Conservation (phyloP, 2,329 filamentous ascomycete species). For the Clathrospora elynae region DNA sequence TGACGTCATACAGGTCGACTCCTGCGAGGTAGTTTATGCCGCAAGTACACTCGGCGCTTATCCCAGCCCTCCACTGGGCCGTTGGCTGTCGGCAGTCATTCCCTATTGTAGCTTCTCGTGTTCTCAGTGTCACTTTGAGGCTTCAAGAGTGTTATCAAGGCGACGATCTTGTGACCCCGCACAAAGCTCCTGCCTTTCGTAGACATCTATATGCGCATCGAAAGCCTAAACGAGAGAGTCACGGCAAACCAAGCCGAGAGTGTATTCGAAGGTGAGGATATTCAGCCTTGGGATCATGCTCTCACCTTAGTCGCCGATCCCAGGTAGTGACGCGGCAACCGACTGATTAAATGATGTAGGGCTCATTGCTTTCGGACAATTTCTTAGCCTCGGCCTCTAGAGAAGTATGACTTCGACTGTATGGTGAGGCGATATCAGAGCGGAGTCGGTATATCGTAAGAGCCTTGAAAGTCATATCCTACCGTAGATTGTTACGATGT, state of each 20-base stretch:
- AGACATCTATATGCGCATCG: slow-evolving; percentile 4
- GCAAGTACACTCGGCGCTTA: slow-evolving; percentile 3
- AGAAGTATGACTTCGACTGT: no score
- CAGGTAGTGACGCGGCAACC: slow-evolving; percentile 7
- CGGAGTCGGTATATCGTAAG: no score
- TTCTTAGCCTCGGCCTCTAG: no score
- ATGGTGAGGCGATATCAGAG: no score
- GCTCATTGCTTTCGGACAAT: neutral
- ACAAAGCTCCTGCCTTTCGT: slow-evolving; percentile 1
- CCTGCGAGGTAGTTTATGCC: slow-evolving; percentile 1
- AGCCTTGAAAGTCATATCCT: no score
- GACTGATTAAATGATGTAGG: neutral
- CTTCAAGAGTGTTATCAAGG: slow-evolving; percentile 5
- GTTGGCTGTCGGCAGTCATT: slow-evolving; percentile 3
- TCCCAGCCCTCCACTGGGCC: neutral
- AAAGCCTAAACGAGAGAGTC: neutral
- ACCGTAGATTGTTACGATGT: no score
- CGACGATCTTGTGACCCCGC: slow-evolving; percentile 6
- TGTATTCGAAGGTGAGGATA: slow-evolving; percentile 1
- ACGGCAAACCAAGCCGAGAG: slow-evolving; percentile 1
- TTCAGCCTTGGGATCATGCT: slow-evolving; percentile 10
- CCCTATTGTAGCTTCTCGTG: slow-evolving; percentile 3
- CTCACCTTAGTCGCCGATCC: slow-evolving; percentile 8
- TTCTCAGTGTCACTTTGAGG: slow-evolving; percentile 2
- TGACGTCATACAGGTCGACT: slow-evolving; percentile 12